Evolutionary conservation across 2,329 filamentous ascomycete species (phyloP).

Genomic region (Cercospora sp.): DNA sequence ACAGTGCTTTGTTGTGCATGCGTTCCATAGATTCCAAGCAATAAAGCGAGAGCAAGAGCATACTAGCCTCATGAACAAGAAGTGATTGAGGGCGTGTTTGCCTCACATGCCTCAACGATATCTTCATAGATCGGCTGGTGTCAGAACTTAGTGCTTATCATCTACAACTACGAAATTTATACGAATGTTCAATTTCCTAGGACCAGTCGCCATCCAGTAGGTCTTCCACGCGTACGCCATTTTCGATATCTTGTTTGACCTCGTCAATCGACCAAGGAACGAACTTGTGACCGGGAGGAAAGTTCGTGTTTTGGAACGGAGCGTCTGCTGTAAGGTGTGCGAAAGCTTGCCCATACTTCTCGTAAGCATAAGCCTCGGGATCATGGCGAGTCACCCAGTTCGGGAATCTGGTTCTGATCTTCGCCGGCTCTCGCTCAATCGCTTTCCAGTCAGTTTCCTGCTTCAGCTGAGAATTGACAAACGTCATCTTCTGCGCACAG

Average conservation of each 20-base stretch:
- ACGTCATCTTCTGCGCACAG: slow-evolving; percentile 23
- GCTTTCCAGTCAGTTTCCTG: slow-evolving; percentile 54
- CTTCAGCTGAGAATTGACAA: slow-evolving; percentile 39
- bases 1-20: too few species aligned
- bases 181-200: too few species aligned
- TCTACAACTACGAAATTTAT: too few species aligned
- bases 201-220: neutral
- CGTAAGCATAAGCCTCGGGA: slow-evolving; percentile 50
- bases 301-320: neutral
- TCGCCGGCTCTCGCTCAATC: slow-evolving; percentile 48
- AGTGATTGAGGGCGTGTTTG: too few species aligned
- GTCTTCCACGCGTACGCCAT: neutral
- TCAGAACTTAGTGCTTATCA: too few species aligned
- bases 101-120: too few species aligned
- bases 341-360: slow-evolving; percentile 34
- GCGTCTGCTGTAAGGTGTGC: neutral
- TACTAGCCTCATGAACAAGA: too few species aligned
- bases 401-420: slow-evolving; percentile 50
- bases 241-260: neutral
- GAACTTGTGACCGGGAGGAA: neutral
- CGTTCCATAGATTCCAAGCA: too few species aligned
- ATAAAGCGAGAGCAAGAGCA: too few species aligned
- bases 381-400: slow-evolving; percentile 54
- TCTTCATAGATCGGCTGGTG: too few species aligned
- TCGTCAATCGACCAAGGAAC: neutral